phyloP scores from a whole-genome alignment of 768 basidiomycete species.

The Mycena polygramma region DNA sequence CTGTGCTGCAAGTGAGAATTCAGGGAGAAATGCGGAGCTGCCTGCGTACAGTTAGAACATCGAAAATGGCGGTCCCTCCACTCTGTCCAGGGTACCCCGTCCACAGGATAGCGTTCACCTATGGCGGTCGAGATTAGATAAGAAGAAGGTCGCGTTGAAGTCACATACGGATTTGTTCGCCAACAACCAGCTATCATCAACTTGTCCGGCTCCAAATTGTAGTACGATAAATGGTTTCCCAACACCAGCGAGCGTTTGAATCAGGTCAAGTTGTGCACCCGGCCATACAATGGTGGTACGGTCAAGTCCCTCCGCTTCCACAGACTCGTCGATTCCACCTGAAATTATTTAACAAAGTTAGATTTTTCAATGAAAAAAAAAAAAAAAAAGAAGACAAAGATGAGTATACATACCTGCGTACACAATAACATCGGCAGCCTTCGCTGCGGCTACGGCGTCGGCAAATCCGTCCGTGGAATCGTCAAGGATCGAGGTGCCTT shows the following conservation, averaged over 20 bases:
- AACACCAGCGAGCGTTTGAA: constrained; percentile 57
- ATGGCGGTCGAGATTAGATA: background rate
- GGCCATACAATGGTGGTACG: constrained; percentile 67
- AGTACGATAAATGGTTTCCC: constrained; percentile 68
- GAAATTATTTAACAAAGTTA: no score
- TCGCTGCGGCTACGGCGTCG: constrained; percentile 62
- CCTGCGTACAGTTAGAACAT: constrained; percentile 53
- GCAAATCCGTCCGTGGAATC: constrained; percentile 60
- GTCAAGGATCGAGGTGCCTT: constrained; percentile 55
- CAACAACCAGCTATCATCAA: constrained; percentile 63
- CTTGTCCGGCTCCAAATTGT: constrained; percentile 71
- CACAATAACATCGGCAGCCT: constrained; percentile 62
- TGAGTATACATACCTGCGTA: constrained; percentile 46
- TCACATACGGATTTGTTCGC: constrained; percentile 52
- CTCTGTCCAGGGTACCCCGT: constrained; percentile 70
- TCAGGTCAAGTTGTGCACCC: constrained; percentile 65
- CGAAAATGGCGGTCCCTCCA: constrained; percentile 66
- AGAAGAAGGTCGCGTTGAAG: background rate
- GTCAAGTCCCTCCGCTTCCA: constrained; percentile 66
- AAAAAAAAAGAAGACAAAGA: no score
- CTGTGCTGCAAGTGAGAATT: no score
- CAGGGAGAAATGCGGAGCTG: no score
- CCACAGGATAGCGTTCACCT: constrained; percentile 70
- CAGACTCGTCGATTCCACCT: constrained; percentile 65
- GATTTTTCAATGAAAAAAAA: no score